A percentile compares a stretch with the other conserved stretches of the same genome.
Evolutionary conservation across 495 filamentous ascomycete genomes (phyloP).

Genomic region (Articulospora tetracladia): DNA sequence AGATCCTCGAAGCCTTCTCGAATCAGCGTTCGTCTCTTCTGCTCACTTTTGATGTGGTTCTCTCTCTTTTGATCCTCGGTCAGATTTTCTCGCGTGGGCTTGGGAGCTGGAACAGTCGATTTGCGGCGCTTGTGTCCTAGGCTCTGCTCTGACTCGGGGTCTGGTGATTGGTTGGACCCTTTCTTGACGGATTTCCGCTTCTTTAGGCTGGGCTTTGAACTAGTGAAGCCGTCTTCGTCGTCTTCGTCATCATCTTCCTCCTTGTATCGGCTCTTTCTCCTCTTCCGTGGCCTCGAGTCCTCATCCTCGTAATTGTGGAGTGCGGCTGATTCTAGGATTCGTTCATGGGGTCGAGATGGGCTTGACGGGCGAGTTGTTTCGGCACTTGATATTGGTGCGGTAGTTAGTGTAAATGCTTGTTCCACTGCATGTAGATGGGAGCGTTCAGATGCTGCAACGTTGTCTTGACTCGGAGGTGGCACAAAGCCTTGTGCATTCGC

Average conservation of each 20-base stretch:
- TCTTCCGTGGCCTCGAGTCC: constrained; percentile 32
- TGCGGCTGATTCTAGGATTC: constrained; percentile 26
- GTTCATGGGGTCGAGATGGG: constrained; percentile 34
- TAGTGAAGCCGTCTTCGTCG: constrained; percentile 37
- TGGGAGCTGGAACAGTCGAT: constrained; percentile 29
- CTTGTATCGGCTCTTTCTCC: constrained; percentile 45
- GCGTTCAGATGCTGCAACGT: constrained; percentile 49
- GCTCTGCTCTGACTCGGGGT: constrained; percentile 18
- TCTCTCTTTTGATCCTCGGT: constrained; percentile 79
- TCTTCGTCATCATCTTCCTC: constrained; percentile 50
- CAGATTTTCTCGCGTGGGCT: constrained; percentile 67
- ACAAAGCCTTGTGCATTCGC: constrained; percentile 50
- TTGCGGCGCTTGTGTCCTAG: constrained; percentile 26
- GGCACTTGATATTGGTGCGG: constrained; percentile 34
- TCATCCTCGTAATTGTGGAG: constrained; percentile 36
- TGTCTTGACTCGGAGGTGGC: constrained; percentile 47
- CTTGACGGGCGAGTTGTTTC: constrained; percentile 57
- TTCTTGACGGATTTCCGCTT: constrained; percentile 34
- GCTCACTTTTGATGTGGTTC: constrained; percentile 87
- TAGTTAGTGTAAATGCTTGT: constrained; percentile 35
- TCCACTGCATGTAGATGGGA: constrained; percentile 50
- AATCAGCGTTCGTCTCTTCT: constrained; percentile 78
- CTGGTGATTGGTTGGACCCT: constrained; percentile 8
- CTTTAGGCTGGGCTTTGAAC: constrained; percentile 16
- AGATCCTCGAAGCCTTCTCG: constrained; percentile 74